Percentiles rank a stretch among this genome's conserved stretches.
phyloP scores from a whole-genome alignment of 2,329 filamentous ascomycete species.

The Emergomyces orientalis region DNA sequence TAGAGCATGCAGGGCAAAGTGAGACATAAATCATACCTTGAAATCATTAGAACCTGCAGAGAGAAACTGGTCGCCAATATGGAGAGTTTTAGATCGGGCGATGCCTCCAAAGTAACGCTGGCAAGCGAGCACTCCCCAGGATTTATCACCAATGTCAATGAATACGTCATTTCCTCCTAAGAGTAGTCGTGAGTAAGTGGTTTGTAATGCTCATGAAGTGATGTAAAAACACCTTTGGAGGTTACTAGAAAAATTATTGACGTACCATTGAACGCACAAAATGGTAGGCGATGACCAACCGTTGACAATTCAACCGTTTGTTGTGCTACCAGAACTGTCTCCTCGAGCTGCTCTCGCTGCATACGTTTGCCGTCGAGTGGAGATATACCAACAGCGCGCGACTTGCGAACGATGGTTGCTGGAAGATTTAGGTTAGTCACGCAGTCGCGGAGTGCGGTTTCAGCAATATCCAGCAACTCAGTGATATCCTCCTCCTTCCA shows the following conservation, averaged over 20 bases:
- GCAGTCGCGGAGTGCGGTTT: constrained; percentile 73
- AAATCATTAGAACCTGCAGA: constrained; percentile 96
- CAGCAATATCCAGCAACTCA: constrained; percentile 77
- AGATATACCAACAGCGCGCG: constrained; percentile 72
- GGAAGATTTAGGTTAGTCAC: constrained; percentile 69
- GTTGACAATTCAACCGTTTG: constrained; percentile 77
- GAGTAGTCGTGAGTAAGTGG: neutral
- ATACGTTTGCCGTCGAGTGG: constrained; percentile 58
- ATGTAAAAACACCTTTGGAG: neutral
- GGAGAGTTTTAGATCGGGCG: constrained; percentile 67
- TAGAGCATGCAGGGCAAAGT: neutral
- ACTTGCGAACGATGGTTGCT: constrained; percentile 74
- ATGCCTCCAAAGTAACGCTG: constrained; percentile 81
- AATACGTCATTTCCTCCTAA: constrained; percentile 85
- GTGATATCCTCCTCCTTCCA: constrained; percentile 59
- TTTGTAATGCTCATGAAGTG: neutral
- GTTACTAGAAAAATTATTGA: neutral
- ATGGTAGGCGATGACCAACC: constrained; percentile 63
- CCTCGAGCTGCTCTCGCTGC: constrained; percentile 80
- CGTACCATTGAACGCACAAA: constrained; percentile 87
- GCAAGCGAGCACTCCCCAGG: constrained; percentile 86
- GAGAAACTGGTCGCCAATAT: constrained; percentile 93
- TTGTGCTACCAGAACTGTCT: constrained; percentile 89
- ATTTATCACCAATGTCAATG: constrained; percentile 97
- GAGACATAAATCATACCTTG: constrained; percentile 48